Base-by-base conservation (phyloP, 176 grass and related monocot genomes). In the Musa schizocarpa region DNA sequence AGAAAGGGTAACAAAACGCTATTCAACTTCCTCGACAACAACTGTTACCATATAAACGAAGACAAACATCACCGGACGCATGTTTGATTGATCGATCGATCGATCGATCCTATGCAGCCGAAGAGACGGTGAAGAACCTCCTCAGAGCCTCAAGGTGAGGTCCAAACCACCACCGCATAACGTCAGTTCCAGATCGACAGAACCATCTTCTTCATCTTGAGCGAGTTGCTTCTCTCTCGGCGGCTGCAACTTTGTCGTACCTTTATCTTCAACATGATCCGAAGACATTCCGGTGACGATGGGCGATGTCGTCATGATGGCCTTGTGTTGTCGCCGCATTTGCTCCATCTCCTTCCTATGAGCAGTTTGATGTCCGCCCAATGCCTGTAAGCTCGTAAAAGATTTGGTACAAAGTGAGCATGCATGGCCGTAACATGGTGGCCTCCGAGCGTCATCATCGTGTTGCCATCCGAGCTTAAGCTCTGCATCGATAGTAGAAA, bases 301-400 rank as follows among this genome's bases (percentile, higher is more conserved):
- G 34, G 34, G 34, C 34, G 34, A 5, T 43, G 34, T 5, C 0
- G 34, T 43, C 69, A 13, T 24, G 49, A 17, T 50, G 11, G 9
- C 64, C 24, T 17, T 29, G 48, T 72, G 69, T 12, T 22, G 27
- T 16, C 69, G 50, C 21, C 69, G 50, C 11, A 20, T 50, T 16
- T 53, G 48, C 48, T 53, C 69, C 49, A 53, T 72, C 69, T 72
- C 69, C 48, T 52, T 72, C 69, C 69, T 50, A n/a, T 72, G 69
- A 52, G 69, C 49, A 72, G 69, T 72, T 21, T 72, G 69, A 17
- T 72, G 69, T 9, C 69, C 69, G 1, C 69, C 69, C 52, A 72
- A 13, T 24, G 69, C 69, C 21, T 72, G 69, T 14, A 53, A 72
- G 21, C 69, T 72, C 0, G n/a, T 52, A 11, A 72, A 72, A 17